Evolutionary conservation across 495 filamentous ascomycete species (phyloP), one percentile per base, ranked within the genome.

Genomic region (Wilcoxina mikolae): DNA sequence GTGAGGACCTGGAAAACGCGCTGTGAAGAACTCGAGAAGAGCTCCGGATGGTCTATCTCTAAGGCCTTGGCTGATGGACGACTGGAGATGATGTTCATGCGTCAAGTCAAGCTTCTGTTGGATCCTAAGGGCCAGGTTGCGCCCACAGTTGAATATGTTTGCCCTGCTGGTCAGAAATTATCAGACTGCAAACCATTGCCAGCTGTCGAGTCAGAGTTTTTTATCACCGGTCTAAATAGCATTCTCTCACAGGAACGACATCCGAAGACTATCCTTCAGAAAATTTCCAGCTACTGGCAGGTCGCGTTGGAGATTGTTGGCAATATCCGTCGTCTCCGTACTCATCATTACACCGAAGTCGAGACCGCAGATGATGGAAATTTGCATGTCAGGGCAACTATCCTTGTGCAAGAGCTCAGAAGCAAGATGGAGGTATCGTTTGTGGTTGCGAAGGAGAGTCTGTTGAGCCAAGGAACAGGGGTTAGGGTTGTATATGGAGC

Each of bases 41-140:
- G 76, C 27, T 74, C 80, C 58, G 85, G 87, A 53, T 98, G 93
- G 93, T 73, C 70, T 3, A 81, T 90, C 50, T 74, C 79, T 53
- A 78, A 78, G 0, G 81, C 81, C 10, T 72, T 78, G 5, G 65
- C 73, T 4, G 77, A 73, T 12, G 79, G 76, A 1, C 72, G 70
- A 3, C 65, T 94, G 31, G 83, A 82, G 4, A 82, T 95, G 76
- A 78, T 77, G n/a, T 94, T 93, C 70, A 71, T 75, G 57, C 72
- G 74, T 31, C 80, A 90, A 51, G 76, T 96, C 28, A 54, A 47
- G 45, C 55, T 58, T 25, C 55, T n/a, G 7, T 63, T 52, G 44
- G 55, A 72, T 60, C 55, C 67, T 62, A 11, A 57, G 4, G 51
- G 60, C 23, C 15, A 24, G 0, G 28, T 33, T 54, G 9, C 72